A percentile compares a stretch with the other conserved stretches of the same genome.
Evolutionary conservation across 2,329 filamentous ascomycete genomes (phyloP).

Genomic region (Juglanconis juglandina): DNA sequence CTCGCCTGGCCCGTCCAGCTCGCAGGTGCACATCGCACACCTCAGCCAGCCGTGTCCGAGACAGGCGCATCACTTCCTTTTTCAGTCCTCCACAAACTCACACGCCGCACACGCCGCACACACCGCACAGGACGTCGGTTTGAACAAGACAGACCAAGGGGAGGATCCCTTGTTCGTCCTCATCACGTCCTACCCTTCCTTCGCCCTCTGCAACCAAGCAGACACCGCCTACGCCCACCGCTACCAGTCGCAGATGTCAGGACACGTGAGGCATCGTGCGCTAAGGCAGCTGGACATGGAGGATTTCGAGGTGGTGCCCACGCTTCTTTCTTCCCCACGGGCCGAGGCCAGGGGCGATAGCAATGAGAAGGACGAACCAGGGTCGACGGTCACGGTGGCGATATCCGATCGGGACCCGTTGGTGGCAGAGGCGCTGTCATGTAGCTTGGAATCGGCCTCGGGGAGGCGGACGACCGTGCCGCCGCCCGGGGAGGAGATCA

Average conservation of each 20-base stretch:
- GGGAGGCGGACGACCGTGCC: constrained; percentile 5
- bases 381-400: constrained; percentile 1
- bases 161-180: constrained; percentile 9
- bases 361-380: not conserved
- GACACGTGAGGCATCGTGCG: constrained; percentile 2
- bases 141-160: not conserved
- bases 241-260: constrained; percentile 11
- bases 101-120: not conserved
- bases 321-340: not conserved
- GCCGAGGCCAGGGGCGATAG: not conserved
- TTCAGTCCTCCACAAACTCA: constrained; percentile 1
- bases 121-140: not conserved
- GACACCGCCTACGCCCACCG: constrained; percentile 11
- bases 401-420: constrained; percentile 10
- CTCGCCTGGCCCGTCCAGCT: not conserved
- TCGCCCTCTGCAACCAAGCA: constrained; percentile 16
- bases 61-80: constrained; percentile 17
- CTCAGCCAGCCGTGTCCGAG: constrained; percentile 1
- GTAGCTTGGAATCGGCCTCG: not conserved
- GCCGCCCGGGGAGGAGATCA: constrained; percentile 13
- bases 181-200: constrained; percentile 16
- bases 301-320: constrained; percentile 12
- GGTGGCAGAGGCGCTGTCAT: constrained; percentile 10
- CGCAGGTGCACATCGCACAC: constrained; percentile 2
- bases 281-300: constrained; percentile 14